Evolutionary conservation across 495 filamentous ascomycete species (phyloP).

Genomic region (Polyplosphaeria fusca): DNA sequence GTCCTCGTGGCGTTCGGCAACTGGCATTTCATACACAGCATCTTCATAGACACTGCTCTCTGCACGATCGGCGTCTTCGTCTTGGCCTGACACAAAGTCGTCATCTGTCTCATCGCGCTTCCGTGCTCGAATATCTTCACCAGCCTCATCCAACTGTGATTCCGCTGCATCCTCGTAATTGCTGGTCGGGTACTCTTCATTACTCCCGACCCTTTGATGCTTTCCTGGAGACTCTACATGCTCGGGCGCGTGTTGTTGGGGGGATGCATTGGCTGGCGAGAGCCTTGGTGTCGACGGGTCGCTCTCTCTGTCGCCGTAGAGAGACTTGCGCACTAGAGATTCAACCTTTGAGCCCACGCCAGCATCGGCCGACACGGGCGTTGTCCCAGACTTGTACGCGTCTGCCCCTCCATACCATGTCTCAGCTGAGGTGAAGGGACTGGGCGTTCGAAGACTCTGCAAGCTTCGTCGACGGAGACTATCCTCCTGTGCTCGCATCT

Average conservation of each 20-base stretch:
- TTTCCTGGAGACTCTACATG: too few species aligned
- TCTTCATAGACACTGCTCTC: slow-evolving; percentile 59
- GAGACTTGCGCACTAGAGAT: slow-evolving; percentile 48
- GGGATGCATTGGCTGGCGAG: neutral
- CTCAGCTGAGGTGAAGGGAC: slow-evolving; percentile 77
- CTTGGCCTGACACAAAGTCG: slow-evolving; percentile 25
- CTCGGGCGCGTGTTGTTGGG: neutral
- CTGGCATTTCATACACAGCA: slow-evolving; percentile 53
- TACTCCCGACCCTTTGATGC: too few species aligned
- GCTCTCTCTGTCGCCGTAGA: slow-evolving; percentile 36
- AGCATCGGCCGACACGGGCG: slow-evolving; percentile 27
- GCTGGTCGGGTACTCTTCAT: slow-evolving; percentile 4
- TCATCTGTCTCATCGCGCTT: slow-evolving; percentile 13
- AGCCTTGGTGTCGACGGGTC: slow-evolving; percentile 16
- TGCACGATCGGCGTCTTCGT: slow-evolving; percentile 44
- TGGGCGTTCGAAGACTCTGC: slow-evolving; percentile 78
- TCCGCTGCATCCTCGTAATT: slow-evolving; percentile 10
- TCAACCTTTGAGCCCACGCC: slow-evolving; percentile 28
- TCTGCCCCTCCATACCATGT: slow-evolving; percentile 57
- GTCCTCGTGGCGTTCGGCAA: slow-evolving; percentile 72
- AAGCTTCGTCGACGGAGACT: slow-evolving; percentile 77
- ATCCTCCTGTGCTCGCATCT: slow-evolving; percentile 79
- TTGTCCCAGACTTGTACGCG: slow-evolving; percentile 26
- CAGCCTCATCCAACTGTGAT: slow-evolving; percentile 3
- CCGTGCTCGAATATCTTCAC: neutral